These are phyloP conservation scores for Ustilaginoidea virens DNA, from an alignment of 2,329 filamentous ascomycete genomes.

Conservation along the genomic window DNA sequence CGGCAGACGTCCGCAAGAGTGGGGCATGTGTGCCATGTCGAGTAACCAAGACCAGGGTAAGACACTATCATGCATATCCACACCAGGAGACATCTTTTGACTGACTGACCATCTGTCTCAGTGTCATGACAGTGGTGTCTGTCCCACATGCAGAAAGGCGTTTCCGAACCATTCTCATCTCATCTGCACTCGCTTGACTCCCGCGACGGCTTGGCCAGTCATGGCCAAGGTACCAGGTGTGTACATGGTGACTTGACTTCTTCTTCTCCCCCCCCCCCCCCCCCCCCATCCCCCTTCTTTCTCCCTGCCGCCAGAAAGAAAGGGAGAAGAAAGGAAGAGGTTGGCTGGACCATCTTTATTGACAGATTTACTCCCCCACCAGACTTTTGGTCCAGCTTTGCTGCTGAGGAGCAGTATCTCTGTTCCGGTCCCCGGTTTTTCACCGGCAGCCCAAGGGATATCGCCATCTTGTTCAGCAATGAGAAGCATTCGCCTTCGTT, in stretches of 20 bases:
- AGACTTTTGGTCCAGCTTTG: constrained; percentile 23
- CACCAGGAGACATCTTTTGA: constrained; percentile 6
- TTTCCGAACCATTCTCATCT: constrained; percentile 25
- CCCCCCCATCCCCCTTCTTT: no score
- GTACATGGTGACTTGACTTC: constrained; percentile 4
- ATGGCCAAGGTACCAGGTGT: constrained; percentile 22
- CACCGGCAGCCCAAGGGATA: constrained; percentile 20
- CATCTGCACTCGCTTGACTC: constrained; percentile 23
- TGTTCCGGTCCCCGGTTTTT: constrained; percentile 20
- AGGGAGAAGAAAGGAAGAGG: no score
- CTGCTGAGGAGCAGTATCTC: constrained; percentile 18
- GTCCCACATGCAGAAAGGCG: constrained; percentile 24
- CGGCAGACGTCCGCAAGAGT: constrained; percentile 31
- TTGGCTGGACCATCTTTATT: background rate
- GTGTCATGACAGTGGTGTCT: constrained; percentile 26
- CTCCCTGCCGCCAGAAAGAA: no score
- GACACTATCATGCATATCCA: constrained; percentile 11
- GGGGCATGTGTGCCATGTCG: constrained; percentile 33
- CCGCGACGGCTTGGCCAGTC: constrained; percentile 21
- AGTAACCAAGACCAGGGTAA: constrained; percentile 31
- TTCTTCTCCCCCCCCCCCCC: no score
- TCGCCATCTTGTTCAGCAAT: constrained; percentile 20
- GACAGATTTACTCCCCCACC: constrained; percentile 8
- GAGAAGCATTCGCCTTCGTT: constrained; percentile 22
- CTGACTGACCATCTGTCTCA: constrained; percentile 14